Evolutionary conservation across 345 rosid genomes (phyloP).

Genomic region (Draba incana): DNA sequence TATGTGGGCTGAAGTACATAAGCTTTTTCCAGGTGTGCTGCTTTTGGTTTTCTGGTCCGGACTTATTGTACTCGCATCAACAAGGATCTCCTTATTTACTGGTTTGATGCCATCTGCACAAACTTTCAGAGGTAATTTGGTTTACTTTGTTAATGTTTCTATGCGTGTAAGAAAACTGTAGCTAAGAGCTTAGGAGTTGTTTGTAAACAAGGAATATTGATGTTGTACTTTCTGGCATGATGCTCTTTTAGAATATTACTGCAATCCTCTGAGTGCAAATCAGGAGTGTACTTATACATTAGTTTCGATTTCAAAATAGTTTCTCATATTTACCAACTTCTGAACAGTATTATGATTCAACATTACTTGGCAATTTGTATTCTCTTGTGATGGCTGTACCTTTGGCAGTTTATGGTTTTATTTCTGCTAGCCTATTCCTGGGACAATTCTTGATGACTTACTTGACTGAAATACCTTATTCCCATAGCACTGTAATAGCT

Average conservation of each 20-base stretch:
- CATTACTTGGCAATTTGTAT: slow-evolving; percentile 8
- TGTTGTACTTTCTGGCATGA: slow-evolving; percentile 13
- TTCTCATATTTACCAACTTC: slow-evolving; percentile 20
- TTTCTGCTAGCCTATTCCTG: neutral
- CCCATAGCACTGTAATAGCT: slow-evolving; percentile 20
- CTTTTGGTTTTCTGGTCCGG: slow-evolving; percentile 68
- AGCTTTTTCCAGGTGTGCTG: slow-evolving; percentile 65
- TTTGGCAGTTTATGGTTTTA: slow-evolving; percentile 22
- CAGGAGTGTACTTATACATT: slow-evolving; percentile 19
- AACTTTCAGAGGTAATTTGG: slow-evolving; percentile 75
- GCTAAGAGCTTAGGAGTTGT: slow-evolving; percentile 30
- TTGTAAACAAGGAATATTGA: slow-evolving; percentile 26
- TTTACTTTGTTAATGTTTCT: slow-evolving; percentile 29
- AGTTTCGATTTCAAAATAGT: slow-evolving; percentile 15
- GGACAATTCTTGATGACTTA: slow-evolving; percentile 11
- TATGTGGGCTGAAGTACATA: slow-evolving; percentile 28
- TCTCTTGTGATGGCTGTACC: slow-evolving; percentile 13
- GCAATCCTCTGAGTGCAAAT: slow-evolving; percentile 15
- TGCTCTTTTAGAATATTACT: slow-evolving; percentile 28
- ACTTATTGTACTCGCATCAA: slow-evolving; percentile 61
- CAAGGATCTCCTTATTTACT: slow-evolving; percentile 60
- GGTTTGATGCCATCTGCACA: slow-evolving; percentile 83
- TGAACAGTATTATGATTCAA: neutral
- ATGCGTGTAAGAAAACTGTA: slow-evolving; percentile 13
- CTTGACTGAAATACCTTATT: slow-evolving; percentile 6